Evolutionary conservation across 2,329 filamentous ascomycete genomes (phyloP), one percentile per base, ranked within the genome.

Genomic region (Alternaria sp.): DNA sequence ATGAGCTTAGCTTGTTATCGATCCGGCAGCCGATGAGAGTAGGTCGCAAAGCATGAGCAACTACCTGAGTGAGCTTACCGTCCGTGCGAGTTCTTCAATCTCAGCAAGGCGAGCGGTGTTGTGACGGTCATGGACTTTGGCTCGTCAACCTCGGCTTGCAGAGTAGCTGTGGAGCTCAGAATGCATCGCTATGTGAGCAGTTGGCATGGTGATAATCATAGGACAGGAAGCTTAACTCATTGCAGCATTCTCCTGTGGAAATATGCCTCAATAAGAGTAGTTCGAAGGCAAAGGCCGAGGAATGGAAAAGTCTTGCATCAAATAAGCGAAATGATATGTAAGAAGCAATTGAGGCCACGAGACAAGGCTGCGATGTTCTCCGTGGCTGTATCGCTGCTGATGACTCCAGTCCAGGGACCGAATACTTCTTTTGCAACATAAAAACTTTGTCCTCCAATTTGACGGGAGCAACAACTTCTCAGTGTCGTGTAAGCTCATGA

Each of bases 111-210:
- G 92, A 41, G 85, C 76, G 11, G 88, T 83, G 69, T 93, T 92
- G 66, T 83, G 85, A 86, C 85, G 69, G 96, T 89, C 36, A 91
- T 87, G 4, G 85, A 81, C 80, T 92, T 94, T 80, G 97, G 93
- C 74, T 93, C 89, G 54, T 94, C 89, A 16, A 36, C 32, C 11
- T 36, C 32, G 32, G 32, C 32, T 36, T 54, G 97, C 89, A 74
- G 97, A 25, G 81, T 74, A 56, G 84, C 82, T 11, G 88, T 79
- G 27, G 27, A 84, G 83, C 38, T 85, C 83, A 61, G 88, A 83
- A 25, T 83, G 81, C 64, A 79, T 78, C 5, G 69, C 38, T 16
- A 77, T 16, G 20, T 20, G 41, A 9, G 22, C 41, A 40, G 28
- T 34, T 49, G 45, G 18, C 46, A 20, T 22, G 18, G 30, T 6